Evolutionary conservation across 208 protist species (phyloP), one percentile per base, ranked within the genome.

Genomic region (Leishmania braziliensis): DNA sequence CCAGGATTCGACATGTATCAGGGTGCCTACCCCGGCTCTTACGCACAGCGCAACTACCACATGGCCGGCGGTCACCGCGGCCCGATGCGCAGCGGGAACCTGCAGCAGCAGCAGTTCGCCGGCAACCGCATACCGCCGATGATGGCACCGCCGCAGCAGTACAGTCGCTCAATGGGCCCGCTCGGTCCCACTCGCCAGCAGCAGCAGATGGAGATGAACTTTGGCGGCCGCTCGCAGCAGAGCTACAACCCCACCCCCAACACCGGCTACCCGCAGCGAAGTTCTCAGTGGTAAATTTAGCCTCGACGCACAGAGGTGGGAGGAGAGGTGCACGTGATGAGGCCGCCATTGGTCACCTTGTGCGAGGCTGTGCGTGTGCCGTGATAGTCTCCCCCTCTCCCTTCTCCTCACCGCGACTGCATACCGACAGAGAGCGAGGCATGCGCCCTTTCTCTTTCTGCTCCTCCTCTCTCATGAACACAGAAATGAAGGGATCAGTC

Each of bases 171-270:
- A 36, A 80, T 80, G 69, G 75, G 76, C 18, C 81, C 68, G 23
- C 66, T 71, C 50, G 76, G 76, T 48, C 73, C 72, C n/a, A 9
- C 69, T 16, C 82, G 77, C 65, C 73, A 77, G 50, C 72, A 33
- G 36, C 66, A 76, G 50, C 79, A 78, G 69, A 78, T 78, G 79
- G 80, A 83, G 54, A 79, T 81, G 46, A n/a, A 26, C 68, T 82
- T 83, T 78, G 75, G 78, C 46, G 78, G 81, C 23, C 87, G 82
- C 83, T 78, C 86, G 77, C 84, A 90, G 77, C 87, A 86, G 53
- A 50, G 70, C 58, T 84, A 84, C 81, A 84, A 80, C 81, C 36
- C 81, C 6, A 58, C 16, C 0, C 68, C 33, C 66, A 84, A 84
- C 70, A 72, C 74, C 66, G 75, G 69, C 76, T 84, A 84, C 81